Conservation (phyloP, 805 yeast species). For the Scheffersomyces coipomensis region DNA sequence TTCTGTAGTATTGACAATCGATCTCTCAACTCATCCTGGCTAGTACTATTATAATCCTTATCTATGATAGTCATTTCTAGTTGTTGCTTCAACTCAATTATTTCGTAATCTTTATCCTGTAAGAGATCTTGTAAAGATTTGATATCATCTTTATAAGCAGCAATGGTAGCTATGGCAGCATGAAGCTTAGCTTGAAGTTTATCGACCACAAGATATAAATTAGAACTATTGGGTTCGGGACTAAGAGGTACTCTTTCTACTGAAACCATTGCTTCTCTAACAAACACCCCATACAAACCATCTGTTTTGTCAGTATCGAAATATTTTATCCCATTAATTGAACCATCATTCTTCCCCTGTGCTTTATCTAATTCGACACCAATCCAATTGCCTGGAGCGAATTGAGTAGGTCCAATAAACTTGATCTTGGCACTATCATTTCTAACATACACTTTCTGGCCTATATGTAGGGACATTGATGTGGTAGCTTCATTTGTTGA, state of each 20-base stretch:
- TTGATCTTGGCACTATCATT: slow-evolving; percentile 46
- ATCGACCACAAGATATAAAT: slow-evolving; percentile 18
- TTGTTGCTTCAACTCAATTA: slow-evolving; percentile 14
- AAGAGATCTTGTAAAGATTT: slow-evolving; percentile 12
- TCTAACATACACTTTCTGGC: slow-evolving; percentile 33
- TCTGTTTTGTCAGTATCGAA: slow-evolving; percentile 30
- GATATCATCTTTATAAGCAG: slow-evolving; percentile 16
- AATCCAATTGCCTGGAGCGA: slow-evolving; percentile 58
- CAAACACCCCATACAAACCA: slow-evolving; percentile 48
- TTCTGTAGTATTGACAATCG: slow-evolving; percentile 22
- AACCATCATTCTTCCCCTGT: slow-evolving; percentile 50
- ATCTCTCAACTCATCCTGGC: slow-evolving; percentile 24
- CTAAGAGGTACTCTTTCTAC: not conserved
- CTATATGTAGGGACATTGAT: slow-evolving; percentile 13
- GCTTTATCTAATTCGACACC: slow-evolving; percentile 45
- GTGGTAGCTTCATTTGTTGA: not conserved
- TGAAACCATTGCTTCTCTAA: slow-evolving; percentile 32
- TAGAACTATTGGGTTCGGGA: not conserved
- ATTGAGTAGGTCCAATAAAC: slow-evolving; percentile 53
- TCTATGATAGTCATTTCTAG: slow-evolving; percentile 41
- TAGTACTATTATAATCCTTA: slow-evolving; percentile 38
- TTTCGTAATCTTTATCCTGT: not conserved
- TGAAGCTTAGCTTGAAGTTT: slow-evolving; percentile 48
- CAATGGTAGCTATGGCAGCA: slow-evolving; percentile 23
- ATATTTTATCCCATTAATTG: slow-evolving; percentile 42